A percentile compares a stretch with the other conserved stretches of the same genome.
Conservation (phyloP, 2,329 filamentous ascomycete species). For the Monilinia vaccinii-corymbosi region DNA sequence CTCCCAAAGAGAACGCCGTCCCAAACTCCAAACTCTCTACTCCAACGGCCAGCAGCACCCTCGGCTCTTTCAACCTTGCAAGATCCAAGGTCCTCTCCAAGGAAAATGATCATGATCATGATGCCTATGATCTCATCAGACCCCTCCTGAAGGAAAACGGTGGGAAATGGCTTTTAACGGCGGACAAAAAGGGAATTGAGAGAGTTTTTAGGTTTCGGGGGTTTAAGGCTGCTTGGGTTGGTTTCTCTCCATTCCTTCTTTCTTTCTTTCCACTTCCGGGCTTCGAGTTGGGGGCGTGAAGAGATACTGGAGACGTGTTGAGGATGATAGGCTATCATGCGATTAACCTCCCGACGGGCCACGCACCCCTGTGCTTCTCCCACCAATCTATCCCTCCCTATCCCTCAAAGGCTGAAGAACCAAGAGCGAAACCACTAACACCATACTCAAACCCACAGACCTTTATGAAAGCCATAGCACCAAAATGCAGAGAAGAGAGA, state of each 20-base stretch:
- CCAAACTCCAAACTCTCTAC: background rate
- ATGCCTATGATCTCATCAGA: background rate
- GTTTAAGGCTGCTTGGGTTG: constrained; percentile 56
- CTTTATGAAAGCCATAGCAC: constrained; percentile 65
- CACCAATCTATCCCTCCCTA: background rate
- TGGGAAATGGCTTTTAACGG: constrained; percentile 42
- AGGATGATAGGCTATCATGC: background rate
- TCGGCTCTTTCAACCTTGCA: background rate
- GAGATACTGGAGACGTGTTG: background rate
- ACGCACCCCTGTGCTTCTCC: background rate
- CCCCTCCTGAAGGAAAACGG: constrained; percentile 10
- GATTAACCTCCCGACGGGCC: background rate
- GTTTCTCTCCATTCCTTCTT: constrained; percentile 22
- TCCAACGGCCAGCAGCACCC: background rate
- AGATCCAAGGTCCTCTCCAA: background rate
- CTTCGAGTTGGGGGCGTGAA: background rate
- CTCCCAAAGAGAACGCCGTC: background rate
- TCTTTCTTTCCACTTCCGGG: background rate
- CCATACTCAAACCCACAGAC: constrained; percentile 37
- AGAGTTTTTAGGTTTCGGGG: constrained; percentile 55
- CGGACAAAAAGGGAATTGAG: constrained; percentile 46
- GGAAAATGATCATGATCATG: too few species aligned
- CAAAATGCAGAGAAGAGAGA: constrained; percentile 57
- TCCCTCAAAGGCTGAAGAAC: background rate
- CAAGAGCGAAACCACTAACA: background rate